Conservation (phyloP, 2,329 filamentous ascomycete genomes). For the Thelonectria discophora region DNA sequence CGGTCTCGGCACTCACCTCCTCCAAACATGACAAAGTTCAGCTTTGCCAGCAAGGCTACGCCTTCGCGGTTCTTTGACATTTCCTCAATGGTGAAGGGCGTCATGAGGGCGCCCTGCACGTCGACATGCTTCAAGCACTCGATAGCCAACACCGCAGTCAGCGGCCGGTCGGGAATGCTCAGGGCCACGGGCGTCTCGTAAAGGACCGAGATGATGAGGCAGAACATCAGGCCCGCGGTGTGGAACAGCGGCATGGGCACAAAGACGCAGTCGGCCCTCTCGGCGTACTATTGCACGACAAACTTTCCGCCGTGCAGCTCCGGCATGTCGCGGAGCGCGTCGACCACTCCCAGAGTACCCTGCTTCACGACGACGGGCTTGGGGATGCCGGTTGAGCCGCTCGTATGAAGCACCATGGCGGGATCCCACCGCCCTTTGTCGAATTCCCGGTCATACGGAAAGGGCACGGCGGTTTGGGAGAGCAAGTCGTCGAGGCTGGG, state of each 20-base stretch:
- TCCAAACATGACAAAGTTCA: conserved; percentile 48
- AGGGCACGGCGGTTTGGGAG: conserved; percentile 27
- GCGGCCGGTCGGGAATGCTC: conserved; percentile 44
- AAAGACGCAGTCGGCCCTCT: conserved; percentile 17
- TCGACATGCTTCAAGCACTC: conserved; percentile 44
- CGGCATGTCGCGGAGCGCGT: conserved; percentile 17
- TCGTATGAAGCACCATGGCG: conserved; percentile 47
- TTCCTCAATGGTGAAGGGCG: conserved; percentile 55
- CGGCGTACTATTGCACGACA: conserved; percentile 1
- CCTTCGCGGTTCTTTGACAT: conserved; percentile 48
- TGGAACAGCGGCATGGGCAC: conserved; percentile 38
- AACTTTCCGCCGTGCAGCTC: conserved; percentile 16
- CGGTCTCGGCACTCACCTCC: conserved; percentile 46
- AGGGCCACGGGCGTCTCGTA: conserved; percentile 38
- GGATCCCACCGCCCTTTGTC: conserved; percentile 43
- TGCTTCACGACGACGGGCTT: conserved; percentile 36
- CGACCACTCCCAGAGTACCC: conserved; percentile 30
- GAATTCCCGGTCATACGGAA: conserved; percentile 44
- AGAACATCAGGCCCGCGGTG: conserved; percentile 26
- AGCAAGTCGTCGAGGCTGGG: conserved; percentile 14
- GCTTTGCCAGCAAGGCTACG: conserved; percentile 43
- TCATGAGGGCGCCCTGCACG: conserved; percentile 43
- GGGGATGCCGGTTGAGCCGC: conserved; percentile 47
- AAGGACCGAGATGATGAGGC: conserved; percentile 20
- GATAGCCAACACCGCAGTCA: conserved; percentile 47